phyloP scores from a whole-genome alignment of 139 green algal species.

The Chlorella sp. region DNA sequence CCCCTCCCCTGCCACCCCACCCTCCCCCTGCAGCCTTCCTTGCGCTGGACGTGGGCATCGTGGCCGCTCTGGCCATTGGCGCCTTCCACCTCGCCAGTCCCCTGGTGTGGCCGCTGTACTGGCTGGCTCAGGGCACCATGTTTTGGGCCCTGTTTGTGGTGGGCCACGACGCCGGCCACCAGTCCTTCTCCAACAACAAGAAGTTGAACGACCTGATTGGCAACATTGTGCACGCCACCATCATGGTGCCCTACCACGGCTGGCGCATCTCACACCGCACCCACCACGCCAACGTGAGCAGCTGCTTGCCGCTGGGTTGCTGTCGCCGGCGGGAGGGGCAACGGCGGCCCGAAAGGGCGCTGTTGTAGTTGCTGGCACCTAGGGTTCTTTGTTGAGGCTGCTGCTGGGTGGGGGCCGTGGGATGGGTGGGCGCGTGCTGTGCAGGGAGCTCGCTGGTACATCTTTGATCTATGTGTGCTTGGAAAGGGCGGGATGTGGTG shows the following conservation, averaged over 20 bases:
- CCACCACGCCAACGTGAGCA: slow-evolving; percentile 90
- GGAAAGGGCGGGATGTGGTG: no score
- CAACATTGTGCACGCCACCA: slow-evolving; percentile 90
- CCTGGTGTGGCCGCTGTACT: slow-evolving; percentile 93
- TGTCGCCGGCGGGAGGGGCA: no score
- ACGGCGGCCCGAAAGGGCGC: no score
- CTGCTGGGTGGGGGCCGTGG: no score
- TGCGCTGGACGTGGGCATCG: slow-evolving; percentile 83
- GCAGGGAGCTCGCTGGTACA: no score
- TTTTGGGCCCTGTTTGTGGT: slow-evolving; percentile 98
- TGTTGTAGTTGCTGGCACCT: background rate
- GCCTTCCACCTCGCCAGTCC: slow-evolving; percentile 75
- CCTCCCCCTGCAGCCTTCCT: slow-evolving; percentile 62
- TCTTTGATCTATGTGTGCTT: no score
- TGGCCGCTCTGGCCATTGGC: slow-evolving; percentile 78
- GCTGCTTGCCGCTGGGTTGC: no score
- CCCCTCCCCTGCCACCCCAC: background rate
- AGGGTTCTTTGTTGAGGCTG: no score
- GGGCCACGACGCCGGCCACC: slow-evolving; percentile 96
- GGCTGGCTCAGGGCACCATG: slow-evolving; percentile 94
- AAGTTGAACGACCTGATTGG: slow-evolving; percentile 92
- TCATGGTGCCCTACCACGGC: slow-evolving; percentile 96
- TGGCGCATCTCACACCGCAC: slow-evolving; percentile 95
- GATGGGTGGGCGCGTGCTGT: no score
- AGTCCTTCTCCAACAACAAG: slow-evolving; percentile 93